Base-by-base conservation (phyloP, 2,329 filamentous ascomycete genomes). In the Exserohilum turcica region DNA sequence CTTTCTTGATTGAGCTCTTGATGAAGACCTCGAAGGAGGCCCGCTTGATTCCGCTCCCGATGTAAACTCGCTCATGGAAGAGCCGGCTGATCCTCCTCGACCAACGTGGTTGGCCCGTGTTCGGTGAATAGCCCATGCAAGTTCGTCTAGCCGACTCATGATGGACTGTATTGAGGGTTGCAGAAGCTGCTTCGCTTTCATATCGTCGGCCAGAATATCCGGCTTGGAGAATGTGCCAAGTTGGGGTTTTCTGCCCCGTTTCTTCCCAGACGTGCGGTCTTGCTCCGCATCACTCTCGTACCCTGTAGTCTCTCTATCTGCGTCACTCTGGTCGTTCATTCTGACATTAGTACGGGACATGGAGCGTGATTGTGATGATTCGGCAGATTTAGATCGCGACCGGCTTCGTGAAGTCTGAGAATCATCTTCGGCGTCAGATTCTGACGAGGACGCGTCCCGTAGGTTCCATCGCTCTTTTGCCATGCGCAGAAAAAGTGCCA, bases 111-210 rank as follows among this genome's bases (percentile, higher is more conserved):
- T 81, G 37, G 83, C 76, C 32, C 87, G 83, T 1, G 84, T 80
- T 53, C 86, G 84, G 67, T 92, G 90, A 12, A 97, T 79, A 3
- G 86, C 84, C 27, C 80, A 78, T 5, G 96, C 81, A 0, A 93
- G 80, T 5, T 78, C 73, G 63, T 97, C 91, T 1, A 96, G 70
- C 31, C 85, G 84, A 1, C 80, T 75, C 7, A 96, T 78, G 13
- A 92, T 82, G 60, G 90, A 87, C n/a, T 86, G 81, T 9, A 89
- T 81, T 0, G 84, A 81, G 0, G 91, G 90, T 0, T 82, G 81
- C 13, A 96, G 77, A 5, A 95, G 77, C 1, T 74, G 70, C 53
- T 82, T 78, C 0, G 90, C 89, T 42, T 79, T 70, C 1, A 89
- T 86, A 60, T 96, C 91, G 63, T 96, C 87, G 1, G 85, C 82